Percentiles rank a stretch among this genome's conserved stretches.
Conservation (phyloP, 768 basidiomycete species). For the Rhodotorula taiwanensis region DNA sequence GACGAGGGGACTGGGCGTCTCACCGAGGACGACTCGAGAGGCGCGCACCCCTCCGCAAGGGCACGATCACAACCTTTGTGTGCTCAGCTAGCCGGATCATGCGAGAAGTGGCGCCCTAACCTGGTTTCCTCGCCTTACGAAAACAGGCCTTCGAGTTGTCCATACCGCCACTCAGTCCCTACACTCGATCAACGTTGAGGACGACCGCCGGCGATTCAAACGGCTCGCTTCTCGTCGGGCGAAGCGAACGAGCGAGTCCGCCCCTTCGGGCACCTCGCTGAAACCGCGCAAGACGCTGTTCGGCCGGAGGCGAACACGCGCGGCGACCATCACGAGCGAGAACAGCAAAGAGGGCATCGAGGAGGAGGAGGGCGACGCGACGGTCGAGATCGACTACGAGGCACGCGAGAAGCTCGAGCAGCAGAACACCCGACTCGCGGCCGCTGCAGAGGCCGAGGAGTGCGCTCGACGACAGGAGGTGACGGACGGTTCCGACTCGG, state of each 20-base stretch:
- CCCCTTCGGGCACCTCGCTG: neutral
- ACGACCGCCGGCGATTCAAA: conserved; percentile 45
- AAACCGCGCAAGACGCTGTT: conserved; percentile 25
- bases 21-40: no score
- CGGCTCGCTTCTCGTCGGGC: conserved; percentile 17
- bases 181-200: conserved; percentile 74
- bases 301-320: conserved; percentile 9
- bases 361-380: conserved; percentile 1
- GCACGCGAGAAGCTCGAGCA: conserved; percentile 29
- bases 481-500: conserved; percentile 1
- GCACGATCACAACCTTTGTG: no score
- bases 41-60: no score
- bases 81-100: no score
- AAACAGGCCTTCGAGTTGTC: conserved; percentile 66
- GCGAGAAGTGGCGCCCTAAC: no score
- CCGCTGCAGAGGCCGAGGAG: conserved; percentile 36
- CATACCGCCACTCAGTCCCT: conserved; percentile 86
- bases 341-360: conserved; percentile 12
- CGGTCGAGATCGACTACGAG: conserved; percentile 20
- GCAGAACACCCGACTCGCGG: conserved; percentile 29
- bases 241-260: conserved; percentile 1
- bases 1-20: no score
- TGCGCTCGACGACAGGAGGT: conserved; percentile 34
- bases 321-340: conserved; percentile 15
- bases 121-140: no score